These are phyloP conservation scores for Aphanomyces invadans DNA, from an alignment of 352 stramenopile genomes.

Conservation along the genomic window DNA sequence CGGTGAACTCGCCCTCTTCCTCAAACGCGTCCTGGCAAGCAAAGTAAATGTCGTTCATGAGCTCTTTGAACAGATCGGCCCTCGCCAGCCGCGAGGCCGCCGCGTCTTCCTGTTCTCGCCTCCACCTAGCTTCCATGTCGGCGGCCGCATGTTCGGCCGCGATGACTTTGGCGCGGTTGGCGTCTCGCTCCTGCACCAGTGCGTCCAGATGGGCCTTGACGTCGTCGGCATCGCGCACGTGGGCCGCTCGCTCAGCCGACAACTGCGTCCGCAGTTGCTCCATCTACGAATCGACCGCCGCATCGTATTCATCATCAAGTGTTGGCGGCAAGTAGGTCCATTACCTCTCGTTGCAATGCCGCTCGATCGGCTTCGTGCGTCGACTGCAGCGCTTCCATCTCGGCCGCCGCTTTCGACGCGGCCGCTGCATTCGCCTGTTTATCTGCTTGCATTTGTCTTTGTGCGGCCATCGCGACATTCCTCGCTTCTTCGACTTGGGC, in stretches of 20 bases:
- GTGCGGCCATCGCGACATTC: constrained; percentile 4
- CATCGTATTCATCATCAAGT: background rate
- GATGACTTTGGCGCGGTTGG: constrained; percentile 8
- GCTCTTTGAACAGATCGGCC: constrained; percentile 69
- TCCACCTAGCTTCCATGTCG: background rate
- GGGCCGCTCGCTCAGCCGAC: constrained; percentile 11
- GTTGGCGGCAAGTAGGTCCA: too few species aligned
- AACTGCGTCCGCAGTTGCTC: constrained; percentile 38
- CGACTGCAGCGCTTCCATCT: background rate
- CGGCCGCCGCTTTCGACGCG: background rate
- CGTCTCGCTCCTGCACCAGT: constrained; percentile 28
- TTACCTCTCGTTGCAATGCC: background rate
- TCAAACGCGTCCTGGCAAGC: constrained; percentile 80
- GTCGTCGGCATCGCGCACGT: constrained; percentile 6
- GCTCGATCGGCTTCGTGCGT: background rate
- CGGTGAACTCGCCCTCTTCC: constrained; percentile 73
- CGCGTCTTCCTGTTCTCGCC: constrained; percentile 29
- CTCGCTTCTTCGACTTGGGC: constrained; percentile 14
- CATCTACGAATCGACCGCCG: constrained; percentile 27
- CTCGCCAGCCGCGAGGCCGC: constrained; percentile 45
- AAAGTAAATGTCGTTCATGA: constrained; percentile 86
- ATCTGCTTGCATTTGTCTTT: constrained; percentile 20
- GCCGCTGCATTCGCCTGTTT: background rate
- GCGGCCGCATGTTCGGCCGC: constrained; percentile 29
- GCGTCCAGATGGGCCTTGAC: constrained; percentile 38